Evolutionary conservation across 306 rosid genomes (phyloP), one percentile per base, ranked within the genome.

Genomic region (Myrica gale): DNA sequence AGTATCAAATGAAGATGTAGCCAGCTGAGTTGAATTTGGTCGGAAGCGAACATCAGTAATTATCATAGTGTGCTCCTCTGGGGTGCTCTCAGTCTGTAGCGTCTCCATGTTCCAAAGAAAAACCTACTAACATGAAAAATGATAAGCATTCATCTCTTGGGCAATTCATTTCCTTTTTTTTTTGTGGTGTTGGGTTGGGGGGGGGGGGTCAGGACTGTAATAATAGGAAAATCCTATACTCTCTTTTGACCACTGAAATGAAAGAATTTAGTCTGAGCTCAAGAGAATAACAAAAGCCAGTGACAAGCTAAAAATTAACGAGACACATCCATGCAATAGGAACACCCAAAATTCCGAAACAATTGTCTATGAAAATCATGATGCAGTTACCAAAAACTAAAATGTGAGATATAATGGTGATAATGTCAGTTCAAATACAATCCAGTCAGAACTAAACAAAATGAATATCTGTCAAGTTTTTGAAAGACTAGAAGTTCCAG

Each of bases 61-160:
- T 68, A 94, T 76, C 63, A 78, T 68, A 44, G 23, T 72, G 82
- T 94, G 97, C 5, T 89, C 97, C 82, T 90, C 98, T 0, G 90
- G 71, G 15, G 89, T 89, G 88, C 76, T 90, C 69, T 91, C 89
- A 66, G 97, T 90, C 79, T 87, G 87, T 77, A 91, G 84, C 63
- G 96, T 94, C 74, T 91, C 97, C 93, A 89, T 90, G 82, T 94
- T 89, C 98, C 98, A 94, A 42, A 94, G 78, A 76, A 91, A 86
- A 82, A 91, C 98, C 98, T 94, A 86, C 79, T 44, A 58, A 81
- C 78, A 87, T 60, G 65, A 73, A 55, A 71, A 71, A 81, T 45
- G 21, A 80, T 82, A 74, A 87, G 79, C 66, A 81, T 77, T 76
- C 68, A 81, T 73, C 63, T 74, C 23, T 60, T 51, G 66, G 45